phyloP scores from a whole-genome alignment of 2,329 filamentous ascomycete species.

The Intubia oerlemansii region DNA sequence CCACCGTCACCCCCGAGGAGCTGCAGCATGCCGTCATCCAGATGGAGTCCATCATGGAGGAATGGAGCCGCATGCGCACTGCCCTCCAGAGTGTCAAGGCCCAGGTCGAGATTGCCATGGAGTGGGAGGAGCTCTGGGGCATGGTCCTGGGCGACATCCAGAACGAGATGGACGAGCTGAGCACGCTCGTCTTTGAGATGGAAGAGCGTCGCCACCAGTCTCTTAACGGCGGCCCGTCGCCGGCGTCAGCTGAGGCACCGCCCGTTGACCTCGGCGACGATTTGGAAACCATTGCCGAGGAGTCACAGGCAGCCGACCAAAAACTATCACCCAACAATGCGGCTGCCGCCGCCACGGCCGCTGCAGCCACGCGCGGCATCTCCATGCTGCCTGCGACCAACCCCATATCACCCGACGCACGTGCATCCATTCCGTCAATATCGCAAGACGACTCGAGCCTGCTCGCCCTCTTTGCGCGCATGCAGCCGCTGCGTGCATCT shows the following conservation, averaged over 20 bases:
- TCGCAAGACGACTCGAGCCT: constrained; percentile 72
- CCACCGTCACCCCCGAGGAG: constrained; percentile 45
- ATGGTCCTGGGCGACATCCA: constrained; percentile 85
- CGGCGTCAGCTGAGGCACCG: constrained; percentile 42
- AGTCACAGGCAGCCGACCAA: constrained; percentile 28
- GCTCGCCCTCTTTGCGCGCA: constrained; percentile 75
- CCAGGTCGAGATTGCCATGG: constrained; percentile 93
- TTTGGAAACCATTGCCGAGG: constrained; percentile 85
- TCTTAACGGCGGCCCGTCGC: too few relatives aligned
- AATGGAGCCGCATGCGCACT: constrained; percentile 66
- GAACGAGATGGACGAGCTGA: constrained; percentile 42
- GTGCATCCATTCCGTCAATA: constrained; percentile 21
- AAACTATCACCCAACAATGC: constrained; percentile 5
- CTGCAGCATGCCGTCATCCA: constrained; percentile 58
- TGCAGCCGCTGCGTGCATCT: constrained; percentile 83
- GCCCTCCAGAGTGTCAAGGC: constrained; percentile 62
- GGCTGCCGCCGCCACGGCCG: constrained; percentile 22
- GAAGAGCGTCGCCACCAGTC: constrained; percentile 82
- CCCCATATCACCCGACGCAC: constrained; percentile 30
- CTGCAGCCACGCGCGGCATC: constrained; percentile 48
- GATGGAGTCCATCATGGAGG: constrained; percentile 70
- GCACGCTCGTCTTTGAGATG: constrained; percentile 81
- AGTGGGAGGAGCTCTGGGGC: constrained; percentile 96
- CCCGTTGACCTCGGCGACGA: constrained; percentile 44
- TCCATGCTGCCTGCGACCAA: constrained; percentile 40